Base-by-base conservation (phyloP, 1,284 basidiomycete species). In the Takashimella tepidaria region DNA sequence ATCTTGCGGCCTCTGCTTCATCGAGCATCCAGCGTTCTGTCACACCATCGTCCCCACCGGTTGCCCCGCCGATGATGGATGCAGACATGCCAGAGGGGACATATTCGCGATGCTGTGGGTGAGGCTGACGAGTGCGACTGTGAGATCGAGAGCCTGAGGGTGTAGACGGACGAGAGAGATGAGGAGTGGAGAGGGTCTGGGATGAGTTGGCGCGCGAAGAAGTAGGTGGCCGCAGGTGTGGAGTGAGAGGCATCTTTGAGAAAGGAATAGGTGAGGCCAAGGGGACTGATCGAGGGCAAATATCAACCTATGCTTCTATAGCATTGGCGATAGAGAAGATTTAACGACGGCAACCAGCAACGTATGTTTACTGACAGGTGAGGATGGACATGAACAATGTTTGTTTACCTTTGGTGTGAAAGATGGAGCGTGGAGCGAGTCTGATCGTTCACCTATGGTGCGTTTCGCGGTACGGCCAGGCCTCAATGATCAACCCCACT, bases 101-200 rank as follows among this genome's bases (percentile, higher is more conserved):
- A 47, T 59, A 69, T 23, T 60, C 59, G 11, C 60, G 51, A 47
- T 69, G 67, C 52, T 67, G 67, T 3, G 61, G 49, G 45, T 64
- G 62, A 5, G 57, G 57, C n/a, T 24, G 55, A n/a, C n/a, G n/a
- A n/a, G n/a, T n/a, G n/a, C n/a, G n/a, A 19, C 42, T 8, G 42
- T 44, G 42, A 44, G n/a, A 44, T 8, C n/a, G 6, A 12, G 23
- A 46, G 23, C 12, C 16, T 11, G 23, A 22, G 19, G 5, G 23
- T 10, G 45, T 10, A 24, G 19, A 24, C 42, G 6, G 23, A 20
- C n/a, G 19, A 22, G 8, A 22, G 42, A 19, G 42, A 19, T 6
- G 23, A 44, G n/a, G 23, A 44, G 10, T 44, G 10, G 31, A 8
- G 31, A 37, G 31, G 8, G 31, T 8, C 31, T 37, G 31, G 10